phyloP scores from a whole-genome alignment of 129 eudicot species.

The Centaurea solstitialis region DNA sequence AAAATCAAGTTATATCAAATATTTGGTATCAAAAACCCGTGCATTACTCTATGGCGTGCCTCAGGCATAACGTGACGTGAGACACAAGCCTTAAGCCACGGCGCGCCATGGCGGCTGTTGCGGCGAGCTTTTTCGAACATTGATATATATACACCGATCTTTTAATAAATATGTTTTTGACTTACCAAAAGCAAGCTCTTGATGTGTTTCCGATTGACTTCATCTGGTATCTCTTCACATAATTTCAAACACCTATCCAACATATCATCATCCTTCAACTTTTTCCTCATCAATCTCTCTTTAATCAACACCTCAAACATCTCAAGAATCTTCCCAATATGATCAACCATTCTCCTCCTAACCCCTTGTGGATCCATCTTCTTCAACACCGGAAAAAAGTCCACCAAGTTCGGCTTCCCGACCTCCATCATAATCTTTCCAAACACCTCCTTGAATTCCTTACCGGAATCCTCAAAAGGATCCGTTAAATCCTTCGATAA shows the following conservation, averaged over 20 bases:
- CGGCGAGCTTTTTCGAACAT: too few relatives aligned
- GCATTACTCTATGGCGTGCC: too few relatives aligned
- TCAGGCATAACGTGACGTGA: too few relatives aligned
- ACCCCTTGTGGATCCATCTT: constrained; percentile 32
- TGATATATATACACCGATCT: too few relatives aligned
- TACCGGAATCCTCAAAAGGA: constrained; percentile 40
- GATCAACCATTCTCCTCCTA: not conserved
- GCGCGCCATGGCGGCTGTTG: too few relatives aligned
- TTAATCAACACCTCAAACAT: constrained; percentile 32
- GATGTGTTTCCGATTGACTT: constrained; percentile 7
- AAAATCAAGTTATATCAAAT: too few relatives aligned
- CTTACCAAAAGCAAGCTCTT: constrained; percentile 26
- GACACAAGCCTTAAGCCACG: too few relatives aligned
- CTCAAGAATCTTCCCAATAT: constrained; percentile 19
- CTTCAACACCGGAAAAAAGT: constrained; percentile 32
- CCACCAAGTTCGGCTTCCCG: constrained; percentile 58
- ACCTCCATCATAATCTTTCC: constrained; percentile 46
- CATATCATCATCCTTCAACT: not conserved
- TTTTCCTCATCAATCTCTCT: constrained; percentile 23
- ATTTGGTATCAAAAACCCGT: too few relatives aligned
- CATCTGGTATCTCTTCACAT: constrained; percentile 14
- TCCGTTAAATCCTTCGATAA: constrained; percentile 55
- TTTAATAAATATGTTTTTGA: not conserved
- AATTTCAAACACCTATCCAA: constrained; percentile 21
- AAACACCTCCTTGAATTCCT: constrained; percentile 52